Base-by-base conservation (phyloP, 2,329 filamentous ascomycete genomes). In the Amesomyces nigricolor region DNA sequence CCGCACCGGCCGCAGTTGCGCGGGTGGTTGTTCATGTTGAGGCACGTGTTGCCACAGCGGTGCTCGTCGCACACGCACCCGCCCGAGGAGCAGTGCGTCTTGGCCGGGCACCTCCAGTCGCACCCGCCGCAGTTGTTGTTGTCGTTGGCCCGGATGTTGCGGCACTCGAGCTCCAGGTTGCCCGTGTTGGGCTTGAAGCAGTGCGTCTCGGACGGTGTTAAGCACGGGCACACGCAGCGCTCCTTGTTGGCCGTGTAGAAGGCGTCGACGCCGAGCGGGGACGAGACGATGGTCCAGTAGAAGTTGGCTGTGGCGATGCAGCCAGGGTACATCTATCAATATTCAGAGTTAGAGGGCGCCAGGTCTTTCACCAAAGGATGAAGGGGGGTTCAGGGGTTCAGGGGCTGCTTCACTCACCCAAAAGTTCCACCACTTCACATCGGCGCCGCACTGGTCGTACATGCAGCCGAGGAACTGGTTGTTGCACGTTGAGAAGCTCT, bases 1-100 rank as follows among this genome's bases (percentile, higher is more conserved):
- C 55, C 58, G 26, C 59, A 61, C 3, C 22, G 16, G 10, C 59
- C 59, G 37, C 59, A 61, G 57, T 61, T 59, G 43, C 40, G 44
- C 3, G 59, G 59, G 44, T 59, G 46, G 38, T 53, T 58, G 39
- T 35, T 30, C 14, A 58, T 35, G 44, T 61, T 51, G 14, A 58
- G 43, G 42, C 59, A 60, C 14, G 40, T 35, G 19, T 37, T 52
- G 17, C 51, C 47, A 38, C 59, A 61, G 38, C 52, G 56, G 22
- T 58, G 50, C 3, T 47, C 19, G 10, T 49, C 42, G 47, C 54
- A 59, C 6, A 37, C 59, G 40, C 59, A 58, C 8, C 11, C 40
- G 30, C 48, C 42, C 7, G 19, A 30, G 14, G 38, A 50, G 46
- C 59, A 59, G n/a, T 47, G 14, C 13, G 55, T 53, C 30, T 58